phyloP scores from a whole-genome alignment of 2,329 filamentous ascomycete genomes.

The Trichoderma sp. region DNA sequence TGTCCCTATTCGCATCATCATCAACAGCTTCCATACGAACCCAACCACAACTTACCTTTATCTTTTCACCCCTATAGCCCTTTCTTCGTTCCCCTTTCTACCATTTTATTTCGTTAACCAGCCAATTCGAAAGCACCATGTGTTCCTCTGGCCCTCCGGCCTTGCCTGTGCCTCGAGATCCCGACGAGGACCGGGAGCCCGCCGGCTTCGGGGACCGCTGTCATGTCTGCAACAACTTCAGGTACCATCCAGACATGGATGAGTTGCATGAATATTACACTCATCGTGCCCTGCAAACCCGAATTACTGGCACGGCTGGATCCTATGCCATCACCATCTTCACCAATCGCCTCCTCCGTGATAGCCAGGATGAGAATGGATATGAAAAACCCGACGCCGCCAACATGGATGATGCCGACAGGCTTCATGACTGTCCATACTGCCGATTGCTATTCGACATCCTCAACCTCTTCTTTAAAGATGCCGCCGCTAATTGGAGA shows the following conservation, averaged over 20 bases:
- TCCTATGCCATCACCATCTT: neutral
- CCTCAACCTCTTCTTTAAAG: constrained; percentile 10
- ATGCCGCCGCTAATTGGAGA: neutral
- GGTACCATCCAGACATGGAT: neutral
- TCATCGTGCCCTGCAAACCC: neutral
- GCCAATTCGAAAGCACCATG: neutral
- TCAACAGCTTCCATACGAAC: neutral
- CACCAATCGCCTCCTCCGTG: neutral
- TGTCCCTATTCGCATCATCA: neutral
- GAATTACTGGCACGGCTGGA: neutral
- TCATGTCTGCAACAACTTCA: constrained; percentile 16
- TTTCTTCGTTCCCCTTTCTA: neutral
- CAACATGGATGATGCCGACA: neutral
- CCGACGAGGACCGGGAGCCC: neutral
- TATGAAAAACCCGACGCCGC: neutral
- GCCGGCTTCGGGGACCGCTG: neutral
- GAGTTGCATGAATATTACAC: neutral
- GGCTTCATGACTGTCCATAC: constrained; percentile 4
- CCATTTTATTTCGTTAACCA: neutral
- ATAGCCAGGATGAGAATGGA: neutral
- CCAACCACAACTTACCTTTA: neutral
- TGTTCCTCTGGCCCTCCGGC: neutral
- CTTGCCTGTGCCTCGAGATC: too few species aligned
- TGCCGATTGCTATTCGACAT: constrained; percentile 6
- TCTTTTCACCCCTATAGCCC: neutral